Conservation (phyloP, 306 rosid genomes). For the Quercus berberidifolia region DNA sequence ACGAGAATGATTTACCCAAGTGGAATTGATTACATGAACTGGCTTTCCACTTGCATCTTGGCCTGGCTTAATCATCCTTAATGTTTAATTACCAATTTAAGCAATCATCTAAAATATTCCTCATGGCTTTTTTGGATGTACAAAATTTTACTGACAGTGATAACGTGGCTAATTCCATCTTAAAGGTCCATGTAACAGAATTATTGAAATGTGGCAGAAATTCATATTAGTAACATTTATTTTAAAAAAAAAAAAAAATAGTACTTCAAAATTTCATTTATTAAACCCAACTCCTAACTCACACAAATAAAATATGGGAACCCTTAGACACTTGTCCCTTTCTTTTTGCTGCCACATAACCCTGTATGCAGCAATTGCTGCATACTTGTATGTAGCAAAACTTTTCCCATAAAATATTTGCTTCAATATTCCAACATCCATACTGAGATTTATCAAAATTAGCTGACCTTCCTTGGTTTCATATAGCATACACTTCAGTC, state of each 20-base stretch:
- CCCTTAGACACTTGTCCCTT: too few species aligned
- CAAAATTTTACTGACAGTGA: too few species aligned
- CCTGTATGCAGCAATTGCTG: too few species aligned
- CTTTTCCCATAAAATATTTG: not conserved
- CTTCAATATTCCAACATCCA: not conserved
- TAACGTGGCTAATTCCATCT: not conserved
- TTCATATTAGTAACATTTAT: not conserved
- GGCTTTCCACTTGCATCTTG: not conserved
- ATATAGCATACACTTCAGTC: not conserved
- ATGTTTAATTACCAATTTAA: not conserved
- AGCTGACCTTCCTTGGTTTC: not conserved
- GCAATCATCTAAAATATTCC: not conserved
- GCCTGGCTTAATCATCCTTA: not conserved
- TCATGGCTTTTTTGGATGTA: too few species aligned
- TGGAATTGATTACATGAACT: not conserved
- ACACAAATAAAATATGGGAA: too few species aligned
- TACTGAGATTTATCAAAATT: not conserved
- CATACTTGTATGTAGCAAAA: too few species aligned
- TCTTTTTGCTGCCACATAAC: too few species aligned
- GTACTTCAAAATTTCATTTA: not conserved
- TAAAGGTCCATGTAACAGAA: not conserved
- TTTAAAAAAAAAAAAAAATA: too few species aligned
- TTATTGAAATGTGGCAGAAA: not conserved
- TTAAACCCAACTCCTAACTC: not conserved
- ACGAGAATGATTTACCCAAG: not conserved